Evolutionary conservation across 108 stramenopile species (phyloP), one percentile per base, ranked within the genome.

Genomic region (Skeletonema costatum): DNA sequence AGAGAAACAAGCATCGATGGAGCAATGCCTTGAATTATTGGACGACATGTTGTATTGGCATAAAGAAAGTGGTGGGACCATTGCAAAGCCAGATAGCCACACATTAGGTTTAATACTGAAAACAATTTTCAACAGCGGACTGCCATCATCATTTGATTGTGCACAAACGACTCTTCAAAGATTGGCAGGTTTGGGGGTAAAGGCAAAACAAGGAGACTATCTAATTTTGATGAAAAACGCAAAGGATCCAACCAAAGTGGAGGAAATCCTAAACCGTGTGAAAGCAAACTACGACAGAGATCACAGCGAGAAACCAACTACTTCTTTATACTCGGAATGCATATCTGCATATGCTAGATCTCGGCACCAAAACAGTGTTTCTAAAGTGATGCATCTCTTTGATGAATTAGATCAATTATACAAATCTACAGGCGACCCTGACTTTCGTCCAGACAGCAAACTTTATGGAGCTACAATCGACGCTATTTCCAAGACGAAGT

Each of bases 41-140:
- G 71, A 82, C 51, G 67, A 73, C 36, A 67, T 82, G 65, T 75
- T 76, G 38, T 41, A 66, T 64, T 73, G 65, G 64, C 58, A 73
- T 36, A 36, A 69, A 30, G 31, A 50, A 29, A 82, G 75, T 62
- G 75, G 29, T 31, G 75, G 75, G 29, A 31, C 50, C 5, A 44
- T 82, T 41, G 78, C 66, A 38, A 59, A 60, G 42, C 75, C 82
- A 38, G 82, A 76, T 58, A 66, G 32, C 1, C 60, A 76, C 36
- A 76, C 82, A 25, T 82, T 82, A 16, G 58, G 60, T 38, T 38
- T 82, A 1, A 73, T 82, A n/a, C 39, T 82, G 32, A 76, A 68
- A 56, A 76, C 74, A 12, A 68, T 82, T 7, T 32, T 42, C 12
- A 71, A 82, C 51, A 76, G 74, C 38, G 82, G 75, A 6, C 17